These are phyloP conservation scores for Croton laevigatus DNA, from an alignment of 441 rosid species.

Conservation along the genomic window DNA sequence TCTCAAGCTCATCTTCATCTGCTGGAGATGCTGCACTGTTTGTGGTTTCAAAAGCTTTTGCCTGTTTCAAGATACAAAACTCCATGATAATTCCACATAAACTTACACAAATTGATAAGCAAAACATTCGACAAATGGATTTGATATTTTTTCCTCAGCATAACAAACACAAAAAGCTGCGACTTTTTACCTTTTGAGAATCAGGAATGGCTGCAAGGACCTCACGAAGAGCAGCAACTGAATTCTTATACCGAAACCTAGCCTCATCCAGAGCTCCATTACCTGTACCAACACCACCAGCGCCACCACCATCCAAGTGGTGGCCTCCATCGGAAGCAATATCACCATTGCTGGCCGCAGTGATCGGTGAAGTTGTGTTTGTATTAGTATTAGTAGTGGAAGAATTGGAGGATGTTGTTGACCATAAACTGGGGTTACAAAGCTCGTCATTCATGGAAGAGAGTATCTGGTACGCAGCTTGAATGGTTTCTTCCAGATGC, in stretches of 20 bases:
- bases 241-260: constrained; percentile 54
- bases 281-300: constrained; percentile 16
- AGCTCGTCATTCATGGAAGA: constrained; percentile 96
- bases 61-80: constrained; percentile 31
- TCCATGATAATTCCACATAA: neutral
- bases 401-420: constrained; percentile 34
- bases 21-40: constrained; percentile 37
- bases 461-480: constrained; percentile 80
- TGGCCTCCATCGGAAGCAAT: constrained; percentile 22
- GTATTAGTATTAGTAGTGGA: constrained; percentile 19
- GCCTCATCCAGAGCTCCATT: constrained; percentile 61
- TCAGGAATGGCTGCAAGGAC: constrained; percentile 57
- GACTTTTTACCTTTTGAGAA: constrained; percentile 50
- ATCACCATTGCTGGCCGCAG: constrained; percentile 38
- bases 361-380: constrained; percentile 26
- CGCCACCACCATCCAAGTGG: constrained; percentile 36
- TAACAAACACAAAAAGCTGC: neutral
- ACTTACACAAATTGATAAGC: neutral
- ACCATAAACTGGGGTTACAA: constrained; percentile 81
- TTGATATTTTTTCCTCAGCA: neutral
- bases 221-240: constrained; percentile 65
- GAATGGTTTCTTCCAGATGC: constrained; percentile 82
- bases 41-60: constrained; percentile 45
- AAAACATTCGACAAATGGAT: neutral
- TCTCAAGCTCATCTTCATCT: constrained; percentile 58